Percentiles rank a stretch among this genome's conserved stretches.
These are phyloP conservation scores for Plasmodium sp. DNA, from an alignment of 169 alveolate species.

Conservation along the genomic window DNA sequence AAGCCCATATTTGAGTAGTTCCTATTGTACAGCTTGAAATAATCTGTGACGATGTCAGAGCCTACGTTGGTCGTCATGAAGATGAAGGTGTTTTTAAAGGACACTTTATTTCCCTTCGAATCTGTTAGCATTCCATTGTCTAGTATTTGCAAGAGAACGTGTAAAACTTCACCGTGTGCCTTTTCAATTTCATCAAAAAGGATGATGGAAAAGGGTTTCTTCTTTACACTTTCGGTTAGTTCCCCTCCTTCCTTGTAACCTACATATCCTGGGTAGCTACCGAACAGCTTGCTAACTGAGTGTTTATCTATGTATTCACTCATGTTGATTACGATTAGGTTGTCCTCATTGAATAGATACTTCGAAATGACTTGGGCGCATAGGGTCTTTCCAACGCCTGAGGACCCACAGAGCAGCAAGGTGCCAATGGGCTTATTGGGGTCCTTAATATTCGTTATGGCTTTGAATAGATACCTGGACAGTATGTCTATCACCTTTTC, in stretches of 20 bases:
- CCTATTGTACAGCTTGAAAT: constrained; percentile 62
- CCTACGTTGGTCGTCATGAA: constrained; percentile 92
- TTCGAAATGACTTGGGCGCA: constrained; percentile 91
- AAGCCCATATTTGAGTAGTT: constrained; percentile 63
- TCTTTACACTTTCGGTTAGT: constrained; percentile 87
- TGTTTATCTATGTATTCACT: constrained; percentile 92
- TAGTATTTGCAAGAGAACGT: constrained; percentile 83
- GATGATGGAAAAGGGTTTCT: constrained; percentile 88
- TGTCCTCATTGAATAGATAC: constrained; percentile 83
- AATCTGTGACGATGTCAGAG: constrained; percentile 78
- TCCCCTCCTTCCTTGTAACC: constrained; percentile 94
- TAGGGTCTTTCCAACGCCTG: constrained; percentile 93
- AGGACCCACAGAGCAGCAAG: constrained; percentile 91
- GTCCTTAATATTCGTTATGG: constrained; percentile 88
- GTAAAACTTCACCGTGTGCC: constrained; percentile 90
- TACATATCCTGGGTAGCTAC: constrained; percentile 94
- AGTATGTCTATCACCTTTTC: constrained; percentile 70
- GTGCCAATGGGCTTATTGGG: constrained; percentile 92
- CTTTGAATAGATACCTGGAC: constrained; percentile 79
- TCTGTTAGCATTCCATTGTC: constrained; percentile 91
- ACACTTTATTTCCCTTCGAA: constrained; percentile 87
- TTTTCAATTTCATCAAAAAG: constrained; percentile 92
- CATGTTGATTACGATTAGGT: constrained; percentile 91
- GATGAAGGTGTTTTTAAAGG: constrained; percentile 88
- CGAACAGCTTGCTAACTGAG: constrained; percentile 89